Conservation (phyloP, 306 rosid species). For the Cucumis sativus region DNA sequence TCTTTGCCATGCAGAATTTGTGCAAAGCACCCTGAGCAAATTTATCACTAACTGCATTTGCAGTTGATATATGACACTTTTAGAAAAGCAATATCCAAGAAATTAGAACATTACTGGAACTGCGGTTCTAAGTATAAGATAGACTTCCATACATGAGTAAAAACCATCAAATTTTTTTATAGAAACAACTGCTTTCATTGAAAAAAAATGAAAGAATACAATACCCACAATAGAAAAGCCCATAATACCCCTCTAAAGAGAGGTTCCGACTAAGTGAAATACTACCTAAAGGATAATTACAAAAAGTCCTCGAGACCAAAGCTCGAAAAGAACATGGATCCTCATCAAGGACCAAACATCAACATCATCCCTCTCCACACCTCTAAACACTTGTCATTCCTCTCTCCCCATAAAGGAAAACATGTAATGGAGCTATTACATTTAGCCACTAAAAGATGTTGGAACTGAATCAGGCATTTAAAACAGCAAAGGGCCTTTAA, state of each 20-base stretch:
- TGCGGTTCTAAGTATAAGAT: neutral
- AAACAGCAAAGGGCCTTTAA: neutral
- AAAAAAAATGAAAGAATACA: too few species aligned
- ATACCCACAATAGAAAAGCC: too few species aligned
- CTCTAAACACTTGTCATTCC: too few species aligned
- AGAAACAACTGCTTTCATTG: too few species aligned
- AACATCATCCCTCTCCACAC: too few species aligned
- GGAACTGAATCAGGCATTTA: neutral
- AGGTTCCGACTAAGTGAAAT: too few species aligned
- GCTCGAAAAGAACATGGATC: too few species aligned
- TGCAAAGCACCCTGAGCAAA: constrained; percentile 74
- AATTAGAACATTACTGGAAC: neutral
- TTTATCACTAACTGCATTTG: constrained; percentile 60
- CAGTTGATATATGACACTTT: constrained; percentile 14
- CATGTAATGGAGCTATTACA: neutral
- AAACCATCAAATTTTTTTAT: neutral
- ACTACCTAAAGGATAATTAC: too few species aligned
- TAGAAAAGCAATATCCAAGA: constrained; percentile 6
- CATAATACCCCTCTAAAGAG: too few species aligned
- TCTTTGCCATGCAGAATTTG: constrained; percentile 96
- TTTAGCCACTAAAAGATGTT: neutral
- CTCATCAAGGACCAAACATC: too few species aligned
- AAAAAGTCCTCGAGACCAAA: too few species aligned
- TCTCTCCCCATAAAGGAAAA: neutral
- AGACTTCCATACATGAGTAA: neutral